Percentiles rank a stretch among this genome's conserved stretches.
phyloP scores from a whole-genome alignment of 108 stramenopile species.

The Aurantiochytrium sp. region DNA sequence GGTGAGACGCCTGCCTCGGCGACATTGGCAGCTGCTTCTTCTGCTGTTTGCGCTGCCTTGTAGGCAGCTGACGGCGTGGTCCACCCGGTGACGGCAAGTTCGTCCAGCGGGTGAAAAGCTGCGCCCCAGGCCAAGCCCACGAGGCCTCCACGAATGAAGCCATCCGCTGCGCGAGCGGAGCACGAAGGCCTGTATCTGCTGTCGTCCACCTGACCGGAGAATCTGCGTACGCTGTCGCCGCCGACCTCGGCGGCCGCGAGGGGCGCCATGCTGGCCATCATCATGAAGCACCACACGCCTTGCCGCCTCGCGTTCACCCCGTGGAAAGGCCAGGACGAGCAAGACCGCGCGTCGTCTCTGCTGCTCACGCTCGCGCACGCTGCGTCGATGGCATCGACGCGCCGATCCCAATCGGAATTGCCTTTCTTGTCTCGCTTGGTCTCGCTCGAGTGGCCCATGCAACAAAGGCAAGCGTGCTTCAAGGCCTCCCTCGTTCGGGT shows the following conservation, averaged over 20 bases:
- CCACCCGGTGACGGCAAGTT: not conserved
- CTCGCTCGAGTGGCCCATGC: too few relatives aligned
- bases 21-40: not conserved
- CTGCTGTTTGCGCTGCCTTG: not conserved
- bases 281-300: not conserved
- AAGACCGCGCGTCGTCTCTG: too few relatives aligned
- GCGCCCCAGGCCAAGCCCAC: slow-evolving; percentile 14
- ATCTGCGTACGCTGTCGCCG: not conserved
- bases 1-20: too few relatives aligned
- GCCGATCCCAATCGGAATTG: too few relatives aligned
- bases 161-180: slow-evolving; percentile 2
- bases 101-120: not conserved
- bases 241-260: not conserved
- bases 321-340: too few relatives aligned
- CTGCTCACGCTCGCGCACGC: too few relatives aligned
- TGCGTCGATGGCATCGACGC: too few relatives aligned
- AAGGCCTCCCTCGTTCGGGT: too few relatives aligned
- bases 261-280: not conserved
- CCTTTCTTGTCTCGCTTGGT: too few relatives aligned
- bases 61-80: not conserved
- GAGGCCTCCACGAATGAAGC: not conserved
- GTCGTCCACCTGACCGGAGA: not conserved
- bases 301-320: too few relatives aligned
- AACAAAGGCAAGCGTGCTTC: too few relatives aligned
- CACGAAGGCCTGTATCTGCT: not conserved